phyloP scores from a whole-genome alignment of 2,329 filamentous ascomycete genomes.

The Daldinia eschscholtzii region DNA sequence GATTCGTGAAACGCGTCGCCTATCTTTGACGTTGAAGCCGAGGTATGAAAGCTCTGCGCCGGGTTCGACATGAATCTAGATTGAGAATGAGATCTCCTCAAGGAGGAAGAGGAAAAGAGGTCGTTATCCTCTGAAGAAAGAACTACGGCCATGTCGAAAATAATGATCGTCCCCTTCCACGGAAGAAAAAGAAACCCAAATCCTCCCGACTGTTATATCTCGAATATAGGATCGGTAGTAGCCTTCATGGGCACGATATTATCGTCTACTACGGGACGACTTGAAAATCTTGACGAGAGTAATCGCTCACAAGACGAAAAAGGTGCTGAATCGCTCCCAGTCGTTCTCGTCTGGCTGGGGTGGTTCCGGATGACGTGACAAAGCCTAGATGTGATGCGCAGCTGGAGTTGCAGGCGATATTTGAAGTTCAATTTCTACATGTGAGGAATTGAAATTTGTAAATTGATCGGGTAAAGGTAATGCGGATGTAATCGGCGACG shows the following conservation, averaged over 20 bases:
- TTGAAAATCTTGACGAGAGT: constrained; percentile 11
- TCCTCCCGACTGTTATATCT: constrained; percentile 50
- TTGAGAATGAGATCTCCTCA: constrained; percentile 72
- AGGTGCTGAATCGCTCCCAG: constrained; percentile 9
- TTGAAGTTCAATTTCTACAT: constrained; percentile 15
- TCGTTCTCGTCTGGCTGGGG: constrained; percentile 15
- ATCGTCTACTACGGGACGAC: constrained; percentile 29
- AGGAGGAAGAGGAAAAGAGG: constrained; percentile 66
- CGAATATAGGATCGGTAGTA: constrained; percentile 31
- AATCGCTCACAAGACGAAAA: constrained; percentile 17
- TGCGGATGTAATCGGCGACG: constrained; percentile 9
- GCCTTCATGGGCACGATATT: constrained; percentile 45
- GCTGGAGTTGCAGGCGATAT: constrained; percentile 30
- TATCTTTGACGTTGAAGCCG: constrained; percentile 61
- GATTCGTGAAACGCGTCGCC: constrained; percentile 61
- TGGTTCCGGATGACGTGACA: constrained; percentile 36
- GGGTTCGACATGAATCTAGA: constrained; percentile 65
- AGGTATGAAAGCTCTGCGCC: constrained; percentile 57
- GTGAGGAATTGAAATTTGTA: constrained; percentile 13
- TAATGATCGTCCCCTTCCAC: constrained; percentile 17
- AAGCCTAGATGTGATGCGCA: constrained; percentile 22
- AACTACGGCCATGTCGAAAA: constrained; percentile 65
- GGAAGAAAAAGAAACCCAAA: constrained; percentile 28
- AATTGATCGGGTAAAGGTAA: background rate
- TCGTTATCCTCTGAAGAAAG: constrained; percentile 68